Evolutionary conservation across 108 stramenopile genomes (phyloP).

Genomic region (Skeletonema potamos): DNA sequence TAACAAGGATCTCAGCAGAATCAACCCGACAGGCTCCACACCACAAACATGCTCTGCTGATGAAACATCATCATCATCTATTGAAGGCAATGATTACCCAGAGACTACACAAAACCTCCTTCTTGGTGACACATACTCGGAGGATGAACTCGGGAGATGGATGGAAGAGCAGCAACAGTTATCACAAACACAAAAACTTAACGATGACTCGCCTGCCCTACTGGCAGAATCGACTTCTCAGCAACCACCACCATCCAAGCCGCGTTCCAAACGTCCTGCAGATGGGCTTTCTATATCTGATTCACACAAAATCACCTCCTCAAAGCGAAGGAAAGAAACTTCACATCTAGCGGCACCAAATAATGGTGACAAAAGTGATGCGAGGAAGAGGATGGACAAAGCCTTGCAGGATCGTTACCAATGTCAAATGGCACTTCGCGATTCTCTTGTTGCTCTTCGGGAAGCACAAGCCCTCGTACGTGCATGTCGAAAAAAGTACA

Average conservation of each 20-base stretch:
- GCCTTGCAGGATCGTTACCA: slow-evolving; percentile 30
- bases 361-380: slow-evolving; percentile 7
- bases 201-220: background rate
- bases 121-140: background rate
- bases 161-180: slow-evolving; percentile 4
- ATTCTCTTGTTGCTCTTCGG: slow-evolving; percentile 25
- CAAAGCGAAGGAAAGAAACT: background rate
- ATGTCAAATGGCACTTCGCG: slow-evolving; percentile 39
- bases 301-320: background rate
- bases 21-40: no score
- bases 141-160: slow-evolving; percentile 1
- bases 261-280: background rate
- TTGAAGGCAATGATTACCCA: background rate
- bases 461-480: slow-evolving; percentile 16
- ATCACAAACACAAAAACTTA: background rate
- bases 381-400: slow-evolving; percentile 38
- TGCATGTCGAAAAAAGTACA: slow-evolving; percentile 32
- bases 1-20: no score
- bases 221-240: background rate
- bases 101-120: background rate
- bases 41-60: background rate
- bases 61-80: background rate
- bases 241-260: background rate
- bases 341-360: background rate
- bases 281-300: background rate